Conservation (phyloP, 805 yeast species). For the Ascoidea tarda region DNA sequence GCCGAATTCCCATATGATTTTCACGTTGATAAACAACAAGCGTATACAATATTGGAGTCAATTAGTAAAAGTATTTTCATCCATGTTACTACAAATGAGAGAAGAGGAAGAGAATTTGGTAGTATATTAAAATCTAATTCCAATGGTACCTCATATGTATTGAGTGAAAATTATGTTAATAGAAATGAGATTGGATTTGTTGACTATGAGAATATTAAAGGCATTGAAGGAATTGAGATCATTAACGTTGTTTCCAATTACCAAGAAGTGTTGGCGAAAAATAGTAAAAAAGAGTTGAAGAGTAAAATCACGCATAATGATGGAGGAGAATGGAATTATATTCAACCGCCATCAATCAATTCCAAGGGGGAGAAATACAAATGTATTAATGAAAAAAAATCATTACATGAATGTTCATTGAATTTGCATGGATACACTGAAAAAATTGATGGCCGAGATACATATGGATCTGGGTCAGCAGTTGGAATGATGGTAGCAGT, state of each 20-base stretch:
- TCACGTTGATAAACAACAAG: conserved; percentile 43
- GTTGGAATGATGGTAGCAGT: conserved; percentile 79
- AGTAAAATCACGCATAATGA: conserved; percentile 78
- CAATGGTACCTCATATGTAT: conserved; percentile 77
- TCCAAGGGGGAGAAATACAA: conserved; percentile 39
- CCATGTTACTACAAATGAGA: conserved; percentile 60
- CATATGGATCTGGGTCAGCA: conserved; percentile 80
- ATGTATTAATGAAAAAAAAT: conserved; percentile 31
- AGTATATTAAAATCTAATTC: conserved; percentile 77
- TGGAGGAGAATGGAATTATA: conserved; percentile 73
- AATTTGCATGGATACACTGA: conserved; percentile 89
- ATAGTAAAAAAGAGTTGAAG: conserved; percentile 42
- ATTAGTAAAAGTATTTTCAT: conserved; percentile 59
- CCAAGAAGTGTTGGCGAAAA: conserved; percentile 23
- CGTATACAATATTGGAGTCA: conserved; percentile 71
- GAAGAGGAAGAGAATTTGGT: conserved; percentile 49
- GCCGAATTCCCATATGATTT: conserved; percentile 63
- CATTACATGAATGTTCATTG: conserved; percentile 55
- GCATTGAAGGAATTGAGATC: conserved; percentile 73
- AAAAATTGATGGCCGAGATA: conserved; percentile 68
- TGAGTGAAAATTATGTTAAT: conserved; percentile 57
- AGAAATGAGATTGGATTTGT: conserved; percentile 63
- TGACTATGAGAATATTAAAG: conserved; percentile 76
- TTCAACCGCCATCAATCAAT: conserved; percentile 58
- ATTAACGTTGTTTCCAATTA: conserved; percentile 56